These are phyloP conservation scores for Kazachstania taianensis DNA, from an alignment of 805 yeast genomes.

Conservation along the genomic window DNA sequence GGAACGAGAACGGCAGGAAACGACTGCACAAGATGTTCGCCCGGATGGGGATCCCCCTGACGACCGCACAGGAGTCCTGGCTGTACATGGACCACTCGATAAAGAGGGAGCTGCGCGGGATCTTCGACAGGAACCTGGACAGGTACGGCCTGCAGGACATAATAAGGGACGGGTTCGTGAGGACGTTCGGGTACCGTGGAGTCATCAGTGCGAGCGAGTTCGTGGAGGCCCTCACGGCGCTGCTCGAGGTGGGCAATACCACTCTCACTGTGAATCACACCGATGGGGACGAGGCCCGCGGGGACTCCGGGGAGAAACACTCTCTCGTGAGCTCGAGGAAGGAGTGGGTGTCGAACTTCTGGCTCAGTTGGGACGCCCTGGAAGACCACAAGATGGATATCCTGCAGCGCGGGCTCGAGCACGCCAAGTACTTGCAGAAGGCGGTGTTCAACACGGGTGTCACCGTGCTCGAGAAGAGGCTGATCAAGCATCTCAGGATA, in stretches of 20 bases:
- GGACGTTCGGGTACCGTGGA: slow-evolving; percentile 83
- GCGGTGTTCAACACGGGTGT: slow-evolving; percentile 81
- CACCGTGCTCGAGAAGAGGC: slow-evolving; percentile 74
- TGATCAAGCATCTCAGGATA: slow-evolving; percentile 66
- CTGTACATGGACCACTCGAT: slow-evolving; percentile 73
- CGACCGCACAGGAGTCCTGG: slow-evolving; percentile 88
- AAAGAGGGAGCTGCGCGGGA: slow-evolving; percentile 59
- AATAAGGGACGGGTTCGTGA: slow-evolving; percentile 73
- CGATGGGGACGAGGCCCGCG: slow-evolving; percentile 25
- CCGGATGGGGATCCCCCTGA: slow-evolving; percentile 86
- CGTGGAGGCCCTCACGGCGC: slow-evolving; percentile 78
- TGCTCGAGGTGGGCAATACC: slow-evolving; percentile 55
- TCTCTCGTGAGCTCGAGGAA: slow-evolving; percentile 39
- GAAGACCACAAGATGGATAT: slow-evolving; percentile 33
- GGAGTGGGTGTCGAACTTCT: slow-evolving; percentile 65
- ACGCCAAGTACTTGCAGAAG: slow-evolving; percentile 76
- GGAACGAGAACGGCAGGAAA: slow-evolving; percentile 89
- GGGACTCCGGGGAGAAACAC: slow-evolving; percentile 23
- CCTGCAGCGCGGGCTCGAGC: slow-evolving; percentile 49
- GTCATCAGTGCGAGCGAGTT: slow-evolving; percentile 85
- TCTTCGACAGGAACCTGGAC: slow-evolving; percentile 61
- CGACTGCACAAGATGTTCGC: slow-evolving; percentile 86
- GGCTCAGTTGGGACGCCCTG: slow-evolving; percentile 60
- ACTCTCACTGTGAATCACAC: slow-evolving; percentile 5
- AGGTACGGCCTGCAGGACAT: slow-evolving; percentile 75